A percentile compares a stretch with the other conserved stretches of the same genome.
phyloP scores from a whole-genome alignment of 2,329 filamentous ascomycete species.

The Diaporthe sp. region DNA sequence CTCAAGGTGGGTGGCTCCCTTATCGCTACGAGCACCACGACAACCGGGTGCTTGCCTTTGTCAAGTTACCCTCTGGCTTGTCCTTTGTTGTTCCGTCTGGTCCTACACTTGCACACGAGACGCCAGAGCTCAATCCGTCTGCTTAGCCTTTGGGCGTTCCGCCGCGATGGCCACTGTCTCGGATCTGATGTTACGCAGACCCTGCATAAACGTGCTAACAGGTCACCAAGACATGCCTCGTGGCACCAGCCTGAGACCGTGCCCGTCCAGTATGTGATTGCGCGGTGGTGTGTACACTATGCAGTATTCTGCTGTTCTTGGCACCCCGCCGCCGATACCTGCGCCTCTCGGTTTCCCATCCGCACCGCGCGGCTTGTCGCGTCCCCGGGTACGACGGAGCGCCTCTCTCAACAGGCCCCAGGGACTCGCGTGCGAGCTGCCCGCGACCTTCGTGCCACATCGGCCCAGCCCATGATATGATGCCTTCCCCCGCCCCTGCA shows the following conservation, averaged over 20 bases:
- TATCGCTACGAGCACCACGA: background rate
- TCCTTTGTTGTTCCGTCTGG: background rate
- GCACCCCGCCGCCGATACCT: background rate
- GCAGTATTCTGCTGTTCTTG: background rate
- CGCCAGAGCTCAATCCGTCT: constrained; percentile 6
- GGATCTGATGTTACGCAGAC: constrained; percentile 27
- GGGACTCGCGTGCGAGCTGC: background rate
- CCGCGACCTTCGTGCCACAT: background rate
- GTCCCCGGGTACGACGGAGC: constrained; percentile 6
- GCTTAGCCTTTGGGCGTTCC: background rate
- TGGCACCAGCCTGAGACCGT: constrained; percentile 14
- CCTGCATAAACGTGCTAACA: constrained; percentile 18
- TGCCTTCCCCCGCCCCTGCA: background rate
- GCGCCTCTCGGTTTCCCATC: background rate
- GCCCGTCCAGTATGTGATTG: background rate
- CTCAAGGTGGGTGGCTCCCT: background rate
- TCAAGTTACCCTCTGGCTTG: background rate
- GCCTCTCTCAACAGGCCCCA: background rate
- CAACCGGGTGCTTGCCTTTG: background rate
- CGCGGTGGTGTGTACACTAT: background rate
- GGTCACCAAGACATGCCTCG: constrained; percentile 19
- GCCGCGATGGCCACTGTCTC: constrained; percentile 24
- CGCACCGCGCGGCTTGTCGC: background rate
- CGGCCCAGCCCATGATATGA: background rate
- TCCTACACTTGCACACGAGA: background rate